Base-by-base conservation (phyloP, 331 rosid species). In the Quercus lobata region DNA sequence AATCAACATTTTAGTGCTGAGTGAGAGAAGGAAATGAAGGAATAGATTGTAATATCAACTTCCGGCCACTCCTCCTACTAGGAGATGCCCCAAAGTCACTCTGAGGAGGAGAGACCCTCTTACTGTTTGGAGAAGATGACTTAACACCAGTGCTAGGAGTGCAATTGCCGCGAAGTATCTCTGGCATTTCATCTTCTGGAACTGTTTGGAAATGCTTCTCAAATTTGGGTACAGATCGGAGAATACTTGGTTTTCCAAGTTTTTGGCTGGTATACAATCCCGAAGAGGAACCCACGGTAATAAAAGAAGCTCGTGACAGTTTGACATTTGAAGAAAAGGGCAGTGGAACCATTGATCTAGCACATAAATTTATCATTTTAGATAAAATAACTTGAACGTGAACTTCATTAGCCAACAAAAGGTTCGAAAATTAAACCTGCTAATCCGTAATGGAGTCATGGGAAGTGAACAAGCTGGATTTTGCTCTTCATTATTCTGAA, bases 1-100 rank as follows among this genome's bases (percentile, higher is more conserved):
- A 54, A 61, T 56, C 73, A 74, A n/a, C 81, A 19, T 52, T 58
- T 84, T 76, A 91, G 61, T 91, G 92, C 81, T 84, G 95, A 75
- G 91, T 89, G 78, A 93, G 98, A 78, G 97, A 91, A 57, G 98
- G 97, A 78, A 91, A 93, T 3, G 97, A 90, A 10, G 98, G 95
- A 79, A 91, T 91, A 34, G 97, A 91, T 53, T 89, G 97, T 54
- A 91, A 74, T 66, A 91, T 91, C 87, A 93, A 75, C 83, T 89
- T 93, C 91, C 98, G 92, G 69, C 98, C 92, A 24, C 89, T 83
- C 81, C 91, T 81, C 63, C 91, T 92, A 58, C 84, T 77, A 10
- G 96, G 94, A 7, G 94, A 90, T n/a, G 89, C 73, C 68, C 88
- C 92, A 21, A 82, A 77, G 56, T 87, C 85, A 24, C 90, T 78